Evolutionary conservation across 1,139 yeast genomes (phyloP).

Genomic region (Pneumocystis carinii): DNA sequence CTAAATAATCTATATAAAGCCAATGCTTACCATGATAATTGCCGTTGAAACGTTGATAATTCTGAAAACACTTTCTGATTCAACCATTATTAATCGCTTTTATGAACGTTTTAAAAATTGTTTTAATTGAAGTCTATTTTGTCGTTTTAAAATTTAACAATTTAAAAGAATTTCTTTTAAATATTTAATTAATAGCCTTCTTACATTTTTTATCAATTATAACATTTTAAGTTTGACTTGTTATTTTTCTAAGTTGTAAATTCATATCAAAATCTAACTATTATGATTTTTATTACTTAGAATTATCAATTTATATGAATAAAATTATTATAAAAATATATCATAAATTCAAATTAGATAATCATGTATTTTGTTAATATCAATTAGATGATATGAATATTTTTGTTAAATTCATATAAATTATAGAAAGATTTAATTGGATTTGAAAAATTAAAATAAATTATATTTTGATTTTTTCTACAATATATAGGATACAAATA

Average conservation of each 20-base stretch:
- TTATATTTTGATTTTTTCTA: background rate
- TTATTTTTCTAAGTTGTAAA: background rate
- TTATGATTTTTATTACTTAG: background rate
- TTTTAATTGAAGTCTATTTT: background rate
- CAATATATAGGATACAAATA: background rate
- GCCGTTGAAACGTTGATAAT: constrained; percentile 50
- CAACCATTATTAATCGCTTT: background rate
- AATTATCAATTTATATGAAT: background rate
- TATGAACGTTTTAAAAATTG: background rate
- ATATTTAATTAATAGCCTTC: too few relatives aligned
- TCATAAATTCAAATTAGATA: too few relatives aligned
- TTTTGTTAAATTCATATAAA: too few relatives aligned
- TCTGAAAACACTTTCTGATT: constrained; percentile 35
- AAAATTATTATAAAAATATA: background rate
- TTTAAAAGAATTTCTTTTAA: too few relatives aligned
- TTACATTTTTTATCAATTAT: too few relatives aligned
- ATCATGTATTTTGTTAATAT: too few relatives aligned
- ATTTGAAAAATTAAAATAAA: background rate
- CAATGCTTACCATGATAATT: constrained; percentile 29
- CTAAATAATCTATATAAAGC: background rate
- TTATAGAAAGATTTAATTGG: too few relatives aligned
- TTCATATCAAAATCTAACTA: too few relatives aligned
- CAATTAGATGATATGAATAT: too few relatives aligned
- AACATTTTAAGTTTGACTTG: background rate
- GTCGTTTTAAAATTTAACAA: background rate